Base-by-base conservation (phyloP, 2,329 filamentous ascomycete species). In the Aschersonia sp. region DNA sequence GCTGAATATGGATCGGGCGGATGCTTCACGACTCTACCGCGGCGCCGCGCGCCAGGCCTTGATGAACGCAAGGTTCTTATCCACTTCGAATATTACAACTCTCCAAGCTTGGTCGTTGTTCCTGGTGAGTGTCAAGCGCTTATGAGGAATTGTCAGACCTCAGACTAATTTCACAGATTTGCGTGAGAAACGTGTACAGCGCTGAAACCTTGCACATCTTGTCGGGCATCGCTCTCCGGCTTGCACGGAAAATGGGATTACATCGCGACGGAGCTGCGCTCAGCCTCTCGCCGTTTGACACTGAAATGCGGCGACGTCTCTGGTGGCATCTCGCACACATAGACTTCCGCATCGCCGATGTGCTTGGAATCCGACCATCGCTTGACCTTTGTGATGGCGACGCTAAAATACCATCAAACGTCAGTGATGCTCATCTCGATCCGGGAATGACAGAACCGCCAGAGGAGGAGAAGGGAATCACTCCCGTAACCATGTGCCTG, bases 321-420 rank as follows among this genome's bases (percentile, higher is more conserved):
- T 81, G 76, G 70, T 78, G 74, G 66, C 72, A 77, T 55, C 66
- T 81, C 12, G 59, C 77, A 30, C 66, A 77, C 22, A 63, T 79
- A 1, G 77, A 82, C 52, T 62, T 68, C 35, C 68, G 70, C 8
- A 66, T 69, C 0, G 65, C 72, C 9, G 72, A 76, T 51, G 65
- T 74, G 43, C 66, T 71, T 1, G 74, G 74, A 12, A 66, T 65
- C 2, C 65, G 58, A 30, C 59, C 66, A 8, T 59, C 66, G 32
- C 59, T 72, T 4, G 56, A 67, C 7, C 58, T 59, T 9, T 58
- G 61, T 31, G 58, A 58, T 22, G 70, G 67, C 50, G 66, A 72
- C 51, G 70, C 70, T 1, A 62, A 62, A 4, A 53, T 70, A 4
- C 73, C 73, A 1, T 58, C 66, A 22, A 77, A 77, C 52, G 52